phyloP scores from a whole-genome alignment of 768 basidiomycete genomes.

The Mycena alexandri region DNA sequence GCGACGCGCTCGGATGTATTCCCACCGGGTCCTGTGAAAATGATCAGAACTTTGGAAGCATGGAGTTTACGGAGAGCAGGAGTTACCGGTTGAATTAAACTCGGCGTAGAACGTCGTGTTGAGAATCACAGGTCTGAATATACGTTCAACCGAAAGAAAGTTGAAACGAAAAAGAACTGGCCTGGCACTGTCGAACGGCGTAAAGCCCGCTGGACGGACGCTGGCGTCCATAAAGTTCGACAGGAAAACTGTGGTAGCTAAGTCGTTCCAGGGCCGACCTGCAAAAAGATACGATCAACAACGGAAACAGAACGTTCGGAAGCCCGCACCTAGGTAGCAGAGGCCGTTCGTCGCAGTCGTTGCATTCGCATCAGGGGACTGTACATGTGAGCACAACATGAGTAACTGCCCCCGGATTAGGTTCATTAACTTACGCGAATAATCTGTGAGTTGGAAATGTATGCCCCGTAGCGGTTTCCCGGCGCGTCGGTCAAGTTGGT shows the following conservation, averaged over 20 bases:
- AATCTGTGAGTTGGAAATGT: conserved; percentile 66
- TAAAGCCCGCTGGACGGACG: conserved; percentile 65
- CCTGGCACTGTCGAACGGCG: conserved; percentile 59
- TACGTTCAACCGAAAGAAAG: not conserved
- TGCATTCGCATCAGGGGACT: conserved; percentile 70
- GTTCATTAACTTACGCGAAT: conserved; percentile 60
- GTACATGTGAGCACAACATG: no score
- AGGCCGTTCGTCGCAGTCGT: conserved; percentile 56
- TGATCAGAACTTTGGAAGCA: not conserved
- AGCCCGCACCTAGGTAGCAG: conserved; percentile 63
- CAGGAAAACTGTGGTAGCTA: conserved; percentile 67
- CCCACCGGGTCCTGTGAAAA: conserved; percentile 66
- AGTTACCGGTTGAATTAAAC: conserved; percentile 62
- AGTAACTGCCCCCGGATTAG: no score
- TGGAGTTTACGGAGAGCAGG: no score
- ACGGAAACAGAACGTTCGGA: not conserved
- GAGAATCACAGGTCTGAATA: conserved; percentile 56
- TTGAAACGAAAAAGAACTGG: conserved; percentile 31
- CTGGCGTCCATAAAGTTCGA: conserved; percentile 70
- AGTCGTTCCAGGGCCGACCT: conserved; percentile 74
- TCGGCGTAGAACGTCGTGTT: conserved; percentile 73
- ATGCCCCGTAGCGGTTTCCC: conserved; percentile 67
- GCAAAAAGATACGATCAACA: not conserved
- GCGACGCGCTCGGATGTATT: conserved; percentile 57
- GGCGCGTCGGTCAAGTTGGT: conserved; percentile 65